Conservation (phyloP, 805 yeast genomes). For the Komagataella pseudopastoris region DNA sequence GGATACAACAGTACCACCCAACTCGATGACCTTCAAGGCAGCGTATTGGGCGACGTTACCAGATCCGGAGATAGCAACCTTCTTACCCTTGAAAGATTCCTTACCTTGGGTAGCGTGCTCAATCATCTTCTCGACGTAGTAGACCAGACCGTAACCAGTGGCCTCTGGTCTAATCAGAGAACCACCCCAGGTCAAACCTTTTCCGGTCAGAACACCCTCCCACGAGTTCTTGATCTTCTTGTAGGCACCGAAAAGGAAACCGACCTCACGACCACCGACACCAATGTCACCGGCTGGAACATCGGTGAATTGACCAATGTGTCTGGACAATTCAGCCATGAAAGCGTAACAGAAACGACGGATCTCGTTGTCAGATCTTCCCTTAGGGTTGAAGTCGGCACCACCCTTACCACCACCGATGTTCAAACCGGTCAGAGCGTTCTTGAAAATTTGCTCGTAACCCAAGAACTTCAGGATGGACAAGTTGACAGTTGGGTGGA, state of each 20-base stretch:
- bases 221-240: conserved; percentile 80
- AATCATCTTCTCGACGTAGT: conserved; percentile 96
- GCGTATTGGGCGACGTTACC: conserved; percentile 99
- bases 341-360: conserved; percentile 93
- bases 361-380: conserved; percentile 83
- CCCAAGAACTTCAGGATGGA: conserved; percentile 94
- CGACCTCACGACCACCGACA: conserved; percentile 94
- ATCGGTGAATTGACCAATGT: conserved; percentile 95
- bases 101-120: conserved; percentile 83
- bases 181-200: conserved; percentile 98
- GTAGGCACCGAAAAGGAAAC: conserved; percentile 95
- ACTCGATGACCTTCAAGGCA: conserved; percentile 91
- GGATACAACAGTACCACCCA: conserved; percentile 91
- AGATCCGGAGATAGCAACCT: conserved; percentile 93
- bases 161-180: conserved; percentile 99
- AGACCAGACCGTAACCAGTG: conserved; percentile 94
- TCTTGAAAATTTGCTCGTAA: conserved; percentile 96
- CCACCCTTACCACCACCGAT: conserved; percentile 99
- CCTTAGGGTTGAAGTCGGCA: conserved; percentile 95
- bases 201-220: conserved; percentile 97
- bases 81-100: conserved; percentile 85
- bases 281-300: conserved; percentile 99
- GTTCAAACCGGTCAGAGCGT: conserved; percentile 91
- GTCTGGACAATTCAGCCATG: conserved; percentile 91
- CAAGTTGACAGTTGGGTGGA: conserved; percentile 94